phyloP scores from a whole-genome alignment of 352 stramenopile species.

The Globisporangium cederbergense region DNA sequence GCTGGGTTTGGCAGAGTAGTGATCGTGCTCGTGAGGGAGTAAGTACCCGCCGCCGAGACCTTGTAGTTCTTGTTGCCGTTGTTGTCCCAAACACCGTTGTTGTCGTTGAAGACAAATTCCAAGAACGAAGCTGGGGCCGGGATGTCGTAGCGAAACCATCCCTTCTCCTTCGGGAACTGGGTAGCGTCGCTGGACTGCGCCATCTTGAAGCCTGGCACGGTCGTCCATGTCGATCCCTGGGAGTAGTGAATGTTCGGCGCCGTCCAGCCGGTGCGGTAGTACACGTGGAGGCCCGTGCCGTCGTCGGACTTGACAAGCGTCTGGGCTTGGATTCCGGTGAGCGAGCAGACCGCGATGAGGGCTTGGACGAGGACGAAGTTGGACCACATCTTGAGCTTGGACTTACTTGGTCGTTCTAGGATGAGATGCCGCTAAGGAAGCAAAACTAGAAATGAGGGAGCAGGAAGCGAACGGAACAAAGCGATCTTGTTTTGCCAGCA shows the following conservation, averaged over 20 bases:
- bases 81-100: conserved; percentile 42
- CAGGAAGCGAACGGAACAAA: neutral
- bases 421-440: neutral
- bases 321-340: conserved; percentile 23
- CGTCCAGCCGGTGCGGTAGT: conserved; percentile 46
- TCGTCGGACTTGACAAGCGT: conserved; percentile 34
- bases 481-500: neutral
- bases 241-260: conserved; percentile 50
- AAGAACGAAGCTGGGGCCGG: conserved; percentile 25
- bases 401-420: conserved; percentile 5
- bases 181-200: conserved; percentile 14
- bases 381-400: conserved; percentile 10
- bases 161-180: conserved; percentile 23
- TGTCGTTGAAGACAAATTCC: conserved; percentile 52
- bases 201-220: conserved; percentile 10
- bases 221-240: conserved; percentile 23
- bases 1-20: conserved; percentile 26
- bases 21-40: conserved; percentile 30
- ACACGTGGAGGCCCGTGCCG: conserved; percentile 40
- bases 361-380: conserved; percentile 9
- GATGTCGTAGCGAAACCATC: conserved; percentile 40
- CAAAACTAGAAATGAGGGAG: conserved; percentile 12
- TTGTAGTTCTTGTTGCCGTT: conserved; percentile 48
- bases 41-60: conserved; percentile 28
- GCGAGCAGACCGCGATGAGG: conserved; percentile 14